A percentile compares a stretch with the other conserved stretches of the same genome.
These are phyloP conservation scores for Boletus coccyginus DNA, from an alignment of 768 basidiomycete species.

Conservation along the genomic window DNA sequence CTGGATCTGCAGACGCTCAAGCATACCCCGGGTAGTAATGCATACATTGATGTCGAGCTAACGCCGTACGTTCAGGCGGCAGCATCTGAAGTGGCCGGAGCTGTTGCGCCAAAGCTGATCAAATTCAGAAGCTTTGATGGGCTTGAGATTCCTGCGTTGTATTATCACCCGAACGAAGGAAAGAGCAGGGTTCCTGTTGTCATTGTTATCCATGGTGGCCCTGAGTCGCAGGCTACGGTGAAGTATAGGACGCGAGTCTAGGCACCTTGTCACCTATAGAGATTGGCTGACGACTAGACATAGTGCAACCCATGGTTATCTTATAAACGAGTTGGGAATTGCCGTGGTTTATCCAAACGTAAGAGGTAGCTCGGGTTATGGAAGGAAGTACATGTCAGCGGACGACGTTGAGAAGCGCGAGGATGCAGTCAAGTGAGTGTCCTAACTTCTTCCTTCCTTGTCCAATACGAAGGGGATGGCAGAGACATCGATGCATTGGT, in stretches of 20 bases:
- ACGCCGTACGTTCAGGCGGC: conserved; percentile 34
- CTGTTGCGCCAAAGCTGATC: conserved; percentile 33
- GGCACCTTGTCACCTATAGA: neutral
- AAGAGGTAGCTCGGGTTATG: conserved; percentile 42
- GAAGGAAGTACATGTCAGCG: conserved; percentile 36
- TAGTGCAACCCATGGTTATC: conserved; percentile 37
- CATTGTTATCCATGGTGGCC: conserved; percentile 41
- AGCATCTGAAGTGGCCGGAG: conserved; percentile 25
- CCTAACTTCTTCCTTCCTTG: neutral
- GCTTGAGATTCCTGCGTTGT: conserved; percentile 39
- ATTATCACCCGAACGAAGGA: conserved; percentile 37
- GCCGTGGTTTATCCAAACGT: conserved; percentile 44
- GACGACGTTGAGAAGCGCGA: conserved; percentile 44
- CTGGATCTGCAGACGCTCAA: conserved; percentile 30
- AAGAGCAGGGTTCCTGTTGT: conserved; percentile 31
- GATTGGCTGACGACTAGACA: conserved; percentile 1
- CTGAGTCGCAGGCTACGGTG: conserved; percentile 36
- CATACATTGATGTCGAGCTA: conserved; percentile 28
- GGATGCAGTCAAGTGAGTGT: conserved; percentile 39
- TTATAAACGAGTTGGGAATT: conserved; percentile 40
- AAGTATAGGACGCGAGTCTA: conserved; percentile 30
- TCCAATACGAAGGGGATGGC: neutral
- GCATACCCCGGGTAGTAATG: conserved; percentile 20
- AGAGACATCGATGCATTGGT: conserved; percentile 40
- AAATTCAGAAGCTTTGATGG: conserved; percentile 42